Percentiles rank a stretch among this genome's conserved stretches.
Evolutionary conservation across 164 flowering plant genomes (phyloP).

Genomic region (Sedum album): DNA sequence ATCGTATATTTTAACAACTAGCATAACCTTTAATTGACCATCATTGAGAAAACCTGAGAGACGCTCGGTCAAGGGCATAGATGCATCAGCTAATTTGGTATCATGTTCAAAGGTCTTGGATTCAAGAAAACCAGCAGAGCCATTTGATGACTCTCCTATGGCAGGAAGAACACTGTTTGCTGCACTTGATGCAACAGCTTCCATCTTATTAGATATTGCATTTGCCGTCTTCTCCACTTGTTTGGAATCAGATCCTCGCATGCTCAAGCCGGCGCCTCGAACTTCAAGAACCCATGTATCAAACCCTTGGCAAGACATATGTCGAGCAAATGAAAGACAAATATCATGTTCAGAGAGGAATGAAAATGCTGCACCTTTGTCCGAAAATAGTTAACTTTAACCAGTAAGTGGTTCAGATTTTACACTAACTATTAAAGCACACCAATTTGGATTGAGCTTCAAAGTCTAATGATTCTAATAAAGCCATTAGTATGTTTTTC

Average conservation of each 20-base stretch:
- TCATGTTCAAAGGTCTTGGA: conserved; percentile 20
- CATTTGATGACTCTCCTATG: conserved; percentile 18
- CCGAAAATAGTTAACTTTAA: too few species aligned
- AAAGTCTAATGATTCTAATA: too few species aligned
- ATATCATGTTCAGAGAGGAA: background rate
- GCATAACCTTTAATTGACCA: conserved; percentile 61
- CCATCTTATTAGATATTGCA: conserved; percentile 34
- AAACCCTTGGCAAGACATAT: conserved; percentile 92
- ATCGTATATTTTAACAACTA: conserved; percentile 54
- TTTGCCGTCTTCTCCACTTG: conserved; percentile 39
- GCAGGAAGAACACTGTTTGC: conserved; percentile 21
- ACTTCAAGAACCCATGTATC: conserved; percentile 97
- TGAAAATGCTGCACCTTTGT: background rate
- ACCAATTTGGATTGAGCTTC: too few species aligned
- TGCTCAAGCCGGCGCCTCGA: conserved; percentile 95
- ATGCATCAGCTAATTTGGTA: conserved; percentile 48
- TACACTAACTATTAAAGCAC: too few species aligned
- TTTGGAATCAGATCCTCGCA: conserved; percentile 29
- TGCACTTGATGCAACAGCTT: too few species aligned
- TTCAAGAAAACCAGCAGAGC: conserved; percentile 12
- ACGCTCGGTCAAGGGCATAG: conserved; percentile 62
- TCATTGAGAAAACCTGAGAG: conserved; percentile 88
- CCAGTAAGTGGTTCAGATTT: too few species aligned
- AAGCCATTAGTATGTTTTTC: too few species aligned
- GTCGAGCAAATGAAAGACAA: conserved; percentile 75